Base-by-base conservation (phyloP, 2,329 filamentous ascomycete species). In the Septoria petroselini region DNA sequence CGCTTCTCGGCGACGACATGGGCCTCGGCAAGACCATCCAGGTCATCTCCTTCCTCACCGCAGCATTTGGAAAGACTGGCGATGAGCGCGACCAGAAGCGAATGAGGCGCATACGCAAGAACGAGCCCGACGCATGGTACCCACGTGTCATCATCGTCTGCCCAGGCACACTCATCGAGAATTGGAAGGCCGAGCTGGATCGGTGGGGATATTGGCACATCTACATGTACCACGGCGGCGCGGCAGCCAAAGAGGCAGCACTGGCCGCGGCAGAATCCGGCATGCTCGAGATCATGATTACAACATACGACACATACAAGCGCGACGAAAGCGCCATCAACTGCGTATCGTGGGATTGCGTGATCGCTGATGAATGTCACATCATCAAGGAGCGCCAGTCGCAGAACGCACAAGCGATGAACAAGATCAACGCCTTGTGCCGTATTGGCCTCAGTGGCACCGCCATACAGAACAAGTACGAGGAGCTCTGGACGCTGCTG, bases 141-240 rank as follows among this genome's bases (percentile, higher is more conserved):
- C 89, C 88, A 0, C 80, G 82, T 39, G 81, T 88, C 1, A 72
- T 98, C 38, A 86, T 98, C 49, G 79, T 98, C 7, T 97, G 91
- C 58, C 93, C 91, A 0, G 90, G 90, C 0, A 88, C 85, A 0
- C 71, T 98, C 50, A 90, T 97, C 59, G 79, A 84, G 56, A 98
- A 98, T 59, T 98, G 93, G 93, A 83, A 82, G 68, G 83, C 84
- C 19, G 93, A 98, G 69, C 72, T 98, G 30, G 74, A 82, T 41
- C 82, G 86, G 49, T 98, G 93, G 93, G 93, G 93, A 0, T 98
- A 88, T 87, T 98, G 93, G 93, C 83, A 91, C 55, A 77, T 88
- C 7, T 88, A 94, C 62, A 71, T 83, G 1, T 96, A 85, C 58
- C 91, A 96, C 62, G 91, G 90, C 8, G 49, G 18, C 33, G 39